Conservation (phyloP, 2,329 filamentous ascomycete species). For the Trichoderma citrinoviride region DNA sequence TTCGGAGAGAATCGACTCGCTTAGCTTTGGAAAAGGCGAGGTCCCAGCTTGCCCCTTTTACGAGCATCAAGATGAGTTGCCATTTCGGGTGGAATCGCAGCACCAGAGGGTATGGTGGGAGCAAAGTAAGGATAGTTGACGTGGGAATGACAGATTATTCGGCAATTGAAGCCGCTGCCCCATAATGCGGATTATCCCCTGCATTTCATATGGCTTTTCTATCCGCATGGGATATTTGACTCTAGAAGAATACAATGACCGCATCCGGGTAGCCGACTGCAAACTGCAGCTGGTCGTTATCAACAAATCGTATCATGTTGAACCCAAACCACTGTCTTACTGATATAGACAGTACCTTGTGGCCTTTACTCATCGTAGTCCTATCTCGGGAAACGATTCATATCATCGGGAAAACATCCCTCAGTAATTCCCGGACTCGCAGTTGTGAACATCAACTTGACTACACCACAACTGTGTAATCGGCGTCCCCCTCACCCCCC, state of each 20-base stretch:
- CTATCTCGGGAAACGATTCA: too few relatives aligned
- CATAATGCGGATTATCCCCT: background rate
- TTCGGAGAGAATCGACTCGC: background rate
- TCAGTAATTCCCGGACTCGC: slow-evolving; percentile 11
- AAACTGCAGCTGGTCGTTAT: too few relatives aligned
- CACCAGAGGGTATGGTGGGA: background rate
- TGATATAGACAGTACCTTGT: too few relatives aligned
- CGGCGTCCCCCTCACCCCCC: slow-evolving; percentile 61
- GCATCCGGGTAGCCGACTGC: background rate
- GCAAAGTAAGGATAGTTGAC: background rate
- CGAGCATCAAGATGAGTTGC: background rate
- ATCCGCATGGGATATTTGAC: too few relatives aligned
- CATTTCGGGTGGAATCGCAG: too few relatives aligned
- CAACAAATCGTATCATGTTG: too few relatives aligned
- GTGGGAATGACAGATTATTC: background rate
- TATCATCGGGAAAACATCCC: background rate
- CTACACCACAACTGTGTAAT: slow-evolving; percentile 38
- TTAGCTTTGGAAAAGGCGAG: too few relatives aligned
- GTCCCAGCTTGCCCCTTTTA: background rate
- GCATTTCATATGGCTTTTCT: background rate
- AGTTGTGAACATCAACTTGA: slow-evolving; percentile 16
- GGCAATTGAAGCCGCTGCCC: background rate
- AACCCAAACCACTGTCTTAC: too few relatives aligned
- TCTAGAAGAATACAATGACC: too few relatives aligned
- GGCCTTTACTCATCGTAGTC: too few relatives aligned